A percentile compares a stretch with the other conserved stretches of the same genome.
phyloP scores from a whole-genome alignment of 2,329 filamentous ascomycete species.

The Bretziella fagacearum region DNA sequence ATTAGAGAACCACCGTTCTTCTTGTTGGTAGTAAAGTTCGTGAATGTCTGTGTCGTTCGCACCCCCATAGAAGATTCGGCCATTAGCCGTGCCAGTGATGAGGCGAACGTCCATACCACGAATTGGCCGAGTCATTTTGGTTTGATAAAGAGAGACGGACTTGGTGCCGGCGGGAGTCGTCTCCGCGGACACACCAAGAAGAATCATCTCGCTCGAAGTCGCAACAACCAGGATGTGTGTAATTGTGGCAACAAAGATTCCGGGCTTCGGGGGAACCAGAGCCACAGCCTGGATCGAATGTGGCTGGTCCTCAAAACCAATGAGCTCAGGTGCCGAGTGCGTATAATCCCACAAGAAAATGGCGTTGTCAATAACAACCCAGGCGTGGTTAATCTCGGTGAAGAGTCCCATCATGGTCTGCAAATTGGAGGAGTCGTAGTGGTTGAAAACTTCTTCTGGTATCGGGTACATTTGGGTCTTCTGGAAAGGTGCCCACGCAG shows the following conservation, averaged over 20 bases:
- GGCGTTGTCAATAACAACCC: slow-evolving; percentile 89
- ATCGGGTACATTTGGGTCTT: slow-evolving; percentile 75
- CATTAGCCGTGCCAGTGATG: slow-evolving; percentile 66
- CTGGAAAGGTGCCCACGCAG: slow-evolving; percentile 77
- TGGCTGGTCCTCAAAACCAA: slow-evolving; percentile 79
- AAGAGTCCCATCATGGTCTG: slow-evolving; percentile 92
- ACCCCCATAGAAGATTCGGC: slow-evolving; percentile 86
- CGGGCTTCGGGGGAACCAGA: slow-evolving; percentile 64
- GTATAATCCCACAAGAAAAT: slow-evolving; percentile 98
- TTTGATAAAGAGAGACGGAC: slow-evolving; percentile 67
- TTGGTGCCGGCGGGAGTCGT: slow-evolving; percentile 52
- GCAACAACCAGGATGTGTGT: slow-evolving; percentile 80
- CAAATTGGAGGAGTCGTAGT: slow-evolving; percentile 75
- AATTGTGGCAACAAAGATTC: slow-evolving; percentile 75
- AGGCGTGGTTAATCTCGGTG: slow-evolving; percentile 85
- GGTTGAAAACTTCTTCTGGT: slow-evolving; percentile 79
- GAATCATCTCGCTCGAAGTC: slow-evolving; percentile 65
- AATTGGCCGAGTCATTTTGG: slow-evolving; percentile 64
- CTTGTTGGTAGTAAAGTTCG: slow-evolving; percentile 90
- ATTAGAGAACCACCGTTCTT: slow-evolving; percentile 91
- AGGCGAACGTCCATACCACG: slow-evolving; percentile 60
- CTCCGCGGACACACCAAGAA: slow-evolving; percentile 66
- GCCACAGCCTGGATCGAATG: slow-evolving; percentile 85
- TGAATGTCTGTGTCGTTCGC: slow-evolving; percentile 70
- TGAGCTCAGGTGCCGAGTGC: slow-evolving; percentile 72